Percentiles rank a stretch among this genome's conserved stretches.
Conservation (phyloP, 2,329 filamentous ascomycete genomes). For the Keithomyces neogunnii region DNA sequence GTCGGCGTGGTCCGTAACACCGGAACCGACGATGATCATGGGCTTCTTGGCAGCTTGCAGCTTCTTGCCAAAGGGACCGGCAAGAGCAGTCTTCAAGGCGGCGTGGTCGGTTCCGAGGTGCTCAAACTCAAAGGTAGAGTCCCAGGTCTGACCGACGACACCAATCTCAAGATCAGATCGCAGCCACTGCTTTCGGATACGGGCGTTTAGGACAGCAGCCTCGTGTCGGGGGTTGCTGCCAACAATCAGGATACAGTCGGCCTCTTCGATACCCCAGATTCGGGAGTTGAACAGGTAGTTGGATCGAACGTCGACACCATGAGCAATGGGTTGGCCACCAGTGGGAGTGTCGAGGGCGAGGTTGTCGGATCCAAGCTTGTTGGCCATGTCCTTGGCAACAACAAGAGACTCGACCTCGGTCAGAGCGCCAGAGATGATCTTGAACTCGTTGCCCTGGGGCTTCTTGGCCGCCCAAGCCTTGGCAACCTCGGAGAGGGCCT, state of each 20-base stretch:
- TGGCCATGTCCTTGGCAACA: conserved; percentile 93
- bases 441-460: conserved; percentile 89
- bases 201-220: conserved; percentile 88
- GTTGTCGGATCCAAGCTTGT: conserved; percentile 94
- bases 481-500: conserved; percentile 81
- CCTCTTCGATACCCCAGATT: conserved; percentile 89
- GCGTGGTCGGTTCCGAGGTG: conserved; percentile 74
- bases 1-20: conserved; percentile 82
- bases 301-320: conserved; percentile 86
- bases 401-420: conserved; percentile 90
- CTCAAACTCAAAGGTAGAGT: conserved; percentile 93
- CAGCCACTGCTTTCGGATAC: conserved; percentile 96
- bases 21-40: conserved; percentile 94
- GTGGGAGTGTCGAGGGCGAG: conserved; percentile 83
- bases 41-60: conserved; percentile 79
- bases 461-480: conserved; percentile 71
- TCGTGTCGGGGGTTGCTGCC: conserved; percentile 95
- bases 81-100: conserved; percentile 75
- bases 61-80: conserved; percentile 88
- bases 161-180: conserved; percentile 90
- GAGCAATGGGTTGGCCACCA: conserved; percentile 75
- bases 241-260: conserved; percentile 83
- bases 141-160: conserved; percentile 81
- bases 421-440: conserved; percentile 84
- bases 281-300: conserved; percentile 97